A percentile compares a stretch with the other conserved stretches of the same genome.
Evolutionary conservation across 108 stramenopile species (phyloP).

Genomic region (Skeletonema potamos): DNA sequence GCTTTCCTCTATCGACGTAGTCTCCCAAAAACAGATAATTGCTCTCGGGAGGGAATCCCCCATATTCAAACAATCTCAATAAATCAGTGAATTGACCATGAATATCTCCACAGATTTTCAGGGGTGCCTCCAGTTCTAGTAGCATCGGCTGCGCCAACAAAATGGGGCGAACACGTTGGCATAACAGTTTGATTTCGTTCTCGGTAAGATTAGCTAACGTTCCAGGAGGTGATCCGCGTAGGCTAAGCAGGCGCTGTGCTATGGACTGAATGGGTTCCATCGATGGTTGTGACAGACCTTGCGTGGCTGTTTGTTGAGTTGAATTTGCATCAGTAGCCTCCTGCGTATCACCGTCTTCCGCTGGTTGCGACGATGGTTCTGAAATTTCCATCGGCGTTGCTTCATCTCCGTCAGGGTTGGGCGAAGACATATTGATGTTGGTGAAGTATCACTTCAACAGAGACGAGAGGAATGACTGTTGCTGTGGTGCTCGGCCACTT

Average conservation of each 20-base stretch:
- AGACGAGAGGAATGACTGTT: too few species aligned
- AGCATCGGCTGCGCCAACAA: slow-evolving; percentile 92
- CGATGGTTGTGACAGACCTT: slow-evolving; percentile 22
- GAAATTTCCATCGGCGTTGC: slow-evolving; percentile 22
- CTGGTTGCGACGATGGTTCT: slow-evolving; percentile 1
- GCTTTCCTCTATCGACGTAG: slow-evolving; percentile 92
- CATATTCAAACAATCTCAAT: slow-evolving; percentile 80
- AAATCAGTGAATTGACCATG: slow-evolving; percentile 88
- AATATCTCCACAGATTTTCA: slow-evolving; percentile 84
- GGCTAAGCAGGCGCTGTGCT: slow-evolving; percentile 67
- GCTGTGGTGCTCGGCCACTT: too few species aligned
- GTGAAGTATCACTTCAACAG: too few species aligned
- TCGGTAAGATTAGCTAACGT: slow-evolving; percentile 74
- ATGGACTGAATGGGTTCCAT: slow-evolving; percentile 64
- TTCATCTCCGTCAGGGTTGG: slow-evolving; percentile 2
- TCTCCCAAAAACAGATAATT: slow-evolving; percentile 93
- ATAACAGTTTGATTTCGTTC: slow-evolving; percentile 79
- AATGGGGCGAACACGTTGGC: slow-evolving; percentile 71
- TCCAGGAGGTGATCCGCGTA: slow-evolving; percentile 82
- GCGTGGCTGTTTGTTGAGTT: slow-evolving; percentile 18
- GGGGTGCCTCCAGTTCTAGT: slow-evolving; percentile 92
- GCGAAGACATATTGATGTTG: slow-evolving; percentile 8
- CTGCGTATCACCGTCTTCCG: background rate
- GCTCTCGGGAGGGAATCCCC: slow-evolving; percentile 73
- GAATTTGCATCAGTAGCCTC: slow-evolving; percentile 7